Evolutionary conservation across 495 filamentous ascomycete genomes (phyloP), one percentile per base, ranked within the genome.

Genomic region (Xylaria acuta): DNA sequence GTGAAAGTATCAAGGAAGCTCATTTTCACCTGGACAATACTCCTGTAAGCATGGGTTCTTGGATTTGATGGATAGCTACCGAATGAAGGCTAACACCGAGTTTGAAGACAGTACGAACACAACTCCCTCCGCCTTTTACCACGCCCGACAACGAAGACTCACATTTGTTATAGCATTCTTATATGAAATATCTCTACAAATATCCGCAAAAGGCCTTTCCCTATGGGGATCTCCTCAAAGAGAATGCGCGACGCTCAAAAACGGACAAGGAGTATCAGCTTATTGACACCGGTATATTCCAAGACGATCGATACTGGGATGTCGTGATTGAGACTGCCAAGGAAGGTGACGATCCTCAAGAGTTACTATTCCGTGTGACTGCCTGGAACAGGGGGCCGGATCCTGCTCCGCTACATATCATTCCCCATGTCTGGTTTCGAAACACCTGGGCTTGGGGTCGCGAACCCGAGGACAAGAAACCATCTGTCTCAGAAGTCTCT

Each of bases 151-250:
- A 75, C 72, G 70, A 51, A 74, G 36, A 63, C 71, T 77, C 72
- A 80, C 71, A 64, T 68, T 18, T 22, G 18, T 64, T 73, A 43
- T 78, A 94, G 92, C 95, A 98, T 82, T 97, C 95, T 27, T 98
- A 98, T 84, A 98, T 98, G 95, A 98, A 98, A 81, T 96, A 89
- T 76, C 90, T 97, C 73, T 98, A 98, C 87, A 98, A 98, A 81
- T 97, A 97, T 75, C 95, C 95, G 0, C 95, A 98, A 83, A 86
- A 87, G 76, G 89, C 91, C 59, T 98, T 98, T 75, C 95, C 95
- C 2, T 98, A 98, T 80, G 87, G 97, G 76, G 89, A 97, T 72
- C 83, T 98, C 22, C 82, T 96, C 45, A 85, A 92, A 68, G 92
- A 95, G 77, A 98, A 97, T 77, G 93, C 90, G 36, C 88, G 85